Base-by-base conservation (phyloP, 495 filamentous ascomycete genomes). In the Aspergillus steynii region DNA sequence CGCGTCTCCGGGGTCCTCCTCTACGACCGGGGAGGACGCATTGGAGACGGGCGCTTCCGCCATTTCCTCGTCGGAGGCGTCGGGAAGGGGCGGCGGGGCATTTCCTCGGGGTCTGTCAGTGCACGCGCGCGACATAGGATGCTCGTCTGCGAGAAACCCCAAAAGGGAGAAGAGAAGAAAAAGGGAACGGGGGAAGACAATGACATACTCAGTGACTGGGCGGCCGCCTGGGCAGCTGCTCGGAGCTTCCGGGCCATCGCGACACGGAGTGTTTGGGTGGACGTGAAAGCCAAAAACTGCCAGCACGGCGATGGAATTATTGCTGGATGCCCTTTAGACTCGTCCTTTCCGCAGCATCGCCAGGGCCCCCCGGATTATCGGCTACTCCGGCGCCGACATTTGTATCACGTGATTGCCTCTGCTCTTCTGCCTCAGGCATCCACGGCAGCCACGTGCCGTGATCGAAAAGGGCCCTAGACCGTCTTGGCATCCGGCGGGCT, bases 11-110 rank as follows among this genome's bases (percentile, higher is more conserved):
- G 67, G 60, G 34, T 75, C 71, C 10, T 75, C 71, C 10, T 65
- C 62, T 54, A 69, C 65, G 9, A 71, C 68, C 6, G 71, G 63
- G 7, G 74, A 81, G 4, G 74, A 72, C 55, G 70, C 70, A 25
- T 71, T 71, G 25, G 79, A 80, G 12, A 64, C 68, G 25, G 73
- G 75, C 3, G 68, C 74, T 65, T 82, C 80, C 1, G 65, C 49
- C 74, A 82, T 80, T 55, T 83, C 81, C 26, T 82, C 80, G 53
- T 84, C 82, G 7, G 80, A 82, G 31, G 52, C 68, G 49, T 83
- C 80, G 53, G 72, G 71, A 26, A 77, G 60, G 26, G 71, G 68
- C 50, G 81, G 80, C 27, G 74, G 71, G 56, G 74, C 75, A 67
- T 74, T 78, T 68, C 75, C 82, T 84, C 55, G 32, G 20, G 37